phyloP scores from a whole-genome alignment of 23 red algal species.

The Agarophyton chilense region DNA sequence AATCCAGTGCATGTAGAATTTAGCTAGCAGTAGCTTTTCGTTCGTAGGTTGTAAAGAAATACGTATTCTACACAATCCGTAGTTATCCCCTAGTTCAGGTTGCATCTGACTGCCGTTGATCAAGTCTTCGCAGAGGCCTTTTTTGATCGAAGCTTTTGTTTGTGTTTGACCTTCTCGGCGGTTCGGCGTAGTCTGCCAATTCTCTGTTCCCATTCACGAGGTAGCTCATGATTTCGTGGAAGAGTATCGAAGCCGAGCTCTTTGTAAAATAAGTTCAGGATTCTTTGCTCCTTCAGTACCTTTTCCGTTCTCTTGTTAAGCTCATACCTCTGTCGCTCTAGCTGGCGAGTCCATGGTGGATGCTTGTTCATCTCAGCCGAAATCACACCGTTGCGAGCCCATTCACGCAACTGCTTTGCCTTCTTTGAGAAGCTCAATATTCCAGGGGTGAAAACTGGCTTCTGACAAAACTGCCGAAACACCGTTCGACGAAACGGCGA shows the following conservation, averaged over 20 bases:
- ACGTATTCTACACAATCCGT: conserved; percentile 1
- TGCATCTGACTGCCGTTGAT: background rate
- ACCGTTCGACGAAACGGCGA: background rate
- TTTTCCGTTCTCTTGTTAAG: conserved; percentile 17
- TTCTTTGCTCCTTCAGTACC: conserved; percentile 4
- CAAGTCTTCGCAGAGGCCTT: background rate
- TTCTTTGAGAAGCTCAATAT: conserved; percentile 18
- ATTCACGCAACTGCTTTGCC: conserved; percentile 29
- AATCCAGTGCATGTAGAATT: conserved; percentile 2
- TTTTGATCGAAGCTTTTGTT: conserved; percentile 36
- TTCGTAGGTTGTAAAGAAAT: conserved; percentile 31
- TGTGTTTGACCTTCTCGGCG: conserved; percentile 28
- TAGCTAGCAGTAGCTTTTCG: conserved; percentile 43
- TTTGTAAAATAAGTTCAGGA: conserved; percentile 16
- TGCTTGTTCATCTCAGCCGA: background rate
- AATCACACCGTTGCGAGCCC: conserved; percentile 34
- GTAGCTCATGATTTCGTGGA: conserved; percentile 18
- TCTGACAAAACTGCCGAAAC: background rate
- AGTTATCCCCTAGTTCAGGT: background rate
- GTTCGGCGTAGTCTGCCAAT: conserved; percentile 1
- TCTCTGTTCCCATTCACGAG: conserved; percentile 25
- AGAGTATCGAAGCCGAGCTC: conserved; percentile 27
- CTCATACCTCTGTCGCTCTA: background rate
- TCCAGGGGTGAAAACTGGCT: background rate
- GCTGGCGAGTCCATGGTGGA: conserved; percentile 6